Percentiles rank a stretch among this genome's conserved stretches.
phyloP scores from a whole-genome alignment of 331 rosid genomes.

The Pyrus hybrid region DNA sequence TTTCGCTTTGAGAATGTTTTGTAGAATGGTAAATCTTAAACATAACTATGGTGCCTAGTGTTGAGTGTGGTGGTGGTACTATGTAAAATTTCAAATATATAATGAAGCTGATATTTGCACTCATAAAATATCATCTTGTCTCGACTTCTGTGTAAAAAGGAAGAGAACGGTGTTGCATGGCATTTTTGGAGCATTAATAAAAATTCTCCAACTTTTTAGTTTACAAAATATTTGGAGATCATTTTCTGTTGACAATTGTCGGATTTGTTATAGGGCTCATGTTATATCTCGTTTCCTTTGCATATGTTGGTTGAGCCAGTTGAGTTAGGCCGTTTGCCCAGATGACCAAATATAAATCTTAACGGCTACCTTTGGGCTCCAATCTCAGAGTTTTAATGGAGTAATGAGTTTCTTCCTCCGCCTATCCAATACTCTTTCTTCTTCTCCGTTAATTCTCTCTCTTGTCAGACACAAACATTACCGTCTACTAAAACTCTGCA shows the following conservation, averaged over 20 bases:
- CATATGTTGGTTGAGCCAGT: not conserved
- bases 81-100: not conserved
- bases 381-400: not conserved
- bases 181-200: no score
- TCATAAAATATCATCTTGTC: no score
- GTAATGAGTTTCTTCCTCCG: slow-evolving; percentile 2
- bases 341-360: not conserved
- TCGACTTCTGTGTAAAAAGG: no score
- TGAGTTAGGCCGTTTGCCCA: not conserved
- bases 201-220: no score
- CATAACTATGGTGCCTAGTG: not conserved
- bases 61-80: not conserved
- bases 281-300: not conserved
- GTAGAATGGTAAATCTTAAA: not conserved
- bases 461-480: not conserved
- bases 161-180: not conserved
- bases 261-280: not conserved
- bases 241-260: not conserved
- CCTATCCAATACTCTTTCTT: not conserved
- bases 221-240: no score
- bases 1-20: not conserved
- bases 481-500: slow-evolving; percentile 16
- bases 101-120: no score
- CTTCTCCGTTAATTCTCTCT: not conserved
- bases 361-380: not conserved